Percentiles rank a stretch among this genome's conserved stretches.
Evolutionary conservation across 768 basidiomycete species (phyloP).

Genomic region (Hericium rajendrae): DNA sequence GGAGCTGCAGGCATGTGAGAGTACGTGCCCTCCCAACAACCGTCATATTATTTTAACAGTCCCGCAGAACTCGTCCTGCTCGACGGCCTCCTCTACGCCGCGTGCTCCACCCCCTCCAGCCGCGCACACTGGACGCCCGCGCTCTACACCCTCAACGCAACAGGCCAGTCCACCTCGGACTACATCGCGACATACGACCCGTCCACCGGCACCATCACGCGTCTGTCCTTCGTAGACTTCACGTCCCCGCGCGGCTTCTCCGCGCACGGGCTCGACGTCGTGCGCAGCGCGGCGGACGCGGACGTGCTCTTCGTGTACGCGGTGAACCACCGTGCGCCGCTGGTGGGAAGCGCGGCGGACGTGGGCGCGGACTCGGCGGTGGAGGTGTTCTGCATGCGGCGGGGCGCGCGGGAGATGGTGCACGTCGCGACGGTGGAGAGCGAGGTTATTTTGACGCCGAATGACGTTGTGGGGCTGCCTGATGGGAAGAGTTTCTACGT

Average conservation of each 20-base stretch:
- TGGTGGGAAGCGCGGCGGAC: slow-evolving; percentile 24
- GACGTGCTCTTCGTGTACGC: slow-evolving; percentile 52
- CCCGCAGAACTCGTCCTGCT: slow-evolving; percentile 48
- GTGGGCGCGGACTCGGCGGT: slow-evolving; percentile 65
- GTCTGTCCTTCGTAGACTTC: slow-evolving; percentile 26
- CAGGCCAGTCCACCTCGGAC: slow-evolving; percentile 34
- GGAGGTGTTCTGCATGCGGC: slow-evolving; percentile 53
- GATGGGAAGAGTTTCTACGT: slow-evolving; percentile 60
- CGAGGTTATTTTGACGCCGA: slow-evolving; percentile 51
- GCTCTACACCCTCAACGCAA: slow-evolving; percentile 22
- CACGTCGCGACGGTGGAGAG: slow-evolving; percentile 53
- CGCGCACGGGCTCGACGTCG: slow-evolving; percentile 62
- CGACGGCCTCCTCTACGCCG: slow-evolving; percentile 49
- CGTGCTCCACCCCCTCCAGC: slow-evolving; percentile 44
- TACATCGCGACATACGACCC: slow-evolving; percentile 56
- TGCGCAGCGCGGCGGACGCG: slow-evolving; percentile 38
- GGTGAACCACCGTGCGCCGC: slow-evolving; percentile 60
- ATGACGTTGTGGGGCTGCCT: slow-evolving; percentile 57
- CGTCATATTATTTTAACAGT: not conserved
- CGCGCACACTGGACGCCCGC: slow-evolving; percentile 47
- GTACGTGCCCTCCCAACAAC: slow-evolving; percentile 25
- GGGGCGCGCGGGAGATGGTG: slow-evolving; percentile 33
- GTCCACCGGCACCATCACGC: slow-evolving; percentile 31
- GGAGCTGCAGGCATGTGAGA: slow-evolving; percentile 60
- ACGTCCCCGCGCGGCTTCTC: slow-evolving; percentile 33